Percentiles rank a stretch among this genome's conserved stretches.
Evolutionary conservation across 352 stramenopile genomes (phyloP).

Genomic region (Pilasporangium apinafurcum): DNA sequence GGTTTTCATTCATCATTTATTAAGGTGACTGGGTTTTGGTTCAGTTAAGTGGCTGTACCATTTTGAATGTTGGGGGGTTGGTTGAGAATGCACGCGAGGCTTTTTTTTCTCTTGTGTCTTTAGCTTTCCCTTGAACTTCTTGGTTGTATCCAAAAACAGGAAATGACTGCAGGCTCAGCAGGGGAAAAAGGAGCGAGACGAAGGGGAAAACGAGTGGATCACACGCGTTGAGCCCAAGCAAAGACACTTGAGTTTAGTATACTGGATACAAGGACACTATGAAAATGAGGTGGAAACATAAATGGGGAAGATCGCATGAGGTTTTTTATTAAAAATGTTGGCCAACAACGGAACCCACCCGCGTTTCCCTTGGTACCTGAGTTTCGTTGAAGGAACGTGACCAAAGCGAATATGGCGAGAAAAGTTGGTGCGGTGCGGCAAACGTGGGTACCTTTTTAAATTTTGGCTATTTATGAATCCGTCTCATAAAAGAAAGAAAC

Average conservation of each 20-base stretch:
- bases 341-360: too few relatives aligned
- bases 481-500: too few relatives aligned
- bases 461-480: too few relatives aligned
- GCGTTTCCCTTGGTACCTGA: too few relatives aligned
- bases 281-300: slow-evolving; percentile 35
- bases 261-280: slow-evolving; percentile 19
- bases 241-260: slow-evolving; percentile 15
- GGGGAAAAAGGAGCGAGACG: slow-evolving; percentile 22
- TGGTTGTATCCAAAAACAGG: slow-evolving; percentile 53
- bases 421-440: too few relatives aligned
- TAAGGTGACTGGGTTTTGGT: neutral
- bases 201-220: slow-evolving; percentile 46
- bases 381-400: too few relatives aligned
- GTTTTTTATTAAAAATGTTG: too few relatives aligned
- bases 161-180: slow-evolving; percentile 23
- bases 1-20: neutral
- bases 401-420: too few relatives aligned
- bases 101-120: slow-evolving; percentile 15
- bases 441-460: too few relatives aligned
- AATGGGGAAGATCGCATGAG: too few relatives aligned
- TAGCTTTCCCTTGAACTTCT: slow-evolving; percentile 25
- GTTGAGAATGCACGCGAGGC: slow-evolving; percentile 10
- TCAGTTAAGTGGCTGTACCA: slow-evolving; percentile 16
- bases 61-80: slow-evolving; percentile 32
- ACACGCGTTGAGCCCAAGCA: slow-evolving; percentile 16